These are phyloP conservation scores for Apiosordaria backusii DNA, from an alignment of 495 filamentous ascomycete species.

Conservation along the genomic window DNA sequence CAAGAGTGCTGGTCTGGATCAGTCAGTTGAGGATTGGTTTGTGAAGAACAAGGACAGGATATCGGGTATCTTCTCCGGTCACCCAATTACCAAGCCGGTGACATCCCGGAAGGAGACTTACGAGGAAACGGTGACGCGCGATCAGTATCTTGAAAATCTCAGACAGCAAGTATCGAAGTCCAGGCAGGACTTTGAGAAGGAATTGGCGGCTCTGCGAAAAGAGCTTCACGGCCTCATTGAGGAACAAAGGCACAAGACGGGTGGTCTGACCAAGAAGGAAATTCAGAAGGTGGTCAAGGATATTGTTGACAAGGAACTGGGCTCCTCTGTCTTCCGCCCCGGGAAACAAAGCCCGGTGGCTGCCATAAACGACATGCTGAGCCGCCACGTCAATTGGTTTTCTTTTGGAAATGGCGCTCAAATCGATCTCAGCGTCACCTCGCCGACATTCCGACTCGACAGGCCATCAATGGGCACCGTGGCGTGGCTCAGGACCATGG, in stretches of 20 bases:
- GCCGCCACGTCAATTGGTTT: constrained; percentile 43
- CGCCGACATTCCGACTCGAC: constrained; percentile 24
- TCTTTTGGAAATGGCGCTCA: constrained; percentile 34
- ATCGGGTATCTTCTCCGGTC: neutral
- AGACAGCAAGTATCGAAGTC: constrained; percentile 1
- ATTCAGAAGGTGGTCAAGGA: constrained; percentile 34
- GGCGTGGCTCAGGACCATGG: constrained; percentile 25
- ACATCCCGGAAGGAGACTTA: neutral
- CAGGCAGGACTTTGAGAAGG: constrained; percentile 21
- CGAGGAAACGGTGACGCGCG: neutral
- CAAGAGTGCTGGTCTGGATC: neutral
- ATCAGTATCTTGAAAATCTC: neutral
- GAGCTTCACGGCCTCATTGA: constrained; percentile 17
- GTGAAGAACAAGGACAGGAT: neutral
- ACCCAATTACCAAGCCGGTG: neutral
- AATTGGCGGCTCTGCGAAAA: constrained; percentile 20
- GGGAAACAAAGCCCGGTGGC: constrained; percentile 27
- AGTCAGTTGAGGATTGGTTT: neutral
- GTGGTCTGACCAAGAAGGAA: constrained; percentile 30
- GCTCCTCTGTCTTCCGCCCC: constrained; percentile 1
- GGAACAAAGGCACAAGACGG: constrained; percentile 13
- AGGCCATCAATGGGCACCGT: constrained; percentile 18
- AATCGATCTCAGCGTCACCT: constrained; percentile 30
- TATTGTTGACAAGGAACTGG: constrained; percentile 37
- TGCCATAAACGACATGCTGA: constrained; percentile 29